A percentile compares a stretch with the other conserved stretches of the same genome.
phyloP scores from a whole-genome alignment of 2,329 filamentous ascomycete species.

The Fusarium graminum region DNA sequence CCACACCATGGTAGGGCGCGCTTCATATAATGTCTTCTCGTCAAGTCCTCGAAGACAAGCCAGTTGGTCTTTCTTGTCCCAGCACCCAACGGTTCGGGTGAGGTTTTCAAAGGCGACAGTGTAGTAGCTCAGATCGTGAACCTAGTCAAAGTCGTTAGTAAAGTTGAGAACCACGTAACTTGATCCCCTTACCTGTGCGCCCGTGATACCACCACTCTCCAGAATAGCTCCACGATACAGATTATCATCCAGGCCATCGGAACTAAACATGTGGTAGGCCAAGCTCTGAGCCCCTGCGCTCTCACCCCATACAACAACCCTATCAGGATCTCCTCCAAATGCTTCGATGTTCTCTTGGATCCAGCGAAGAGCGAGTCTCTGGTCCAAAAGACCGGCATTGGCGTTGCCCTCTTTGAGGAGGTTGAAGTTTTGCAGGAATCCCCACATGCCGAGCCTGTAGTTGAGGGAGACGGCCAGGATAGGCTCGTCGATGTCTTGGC shows the following conservation, averaged over 20 bases:
- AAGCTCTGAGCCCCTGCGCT: slow-evolving; percentile 58
- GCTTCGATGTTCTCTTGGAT: slow-evolving; percentile 66
- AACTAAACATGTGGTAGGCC: slow-evolving; percentile 65
- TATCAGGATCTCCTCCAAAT: slow-evolving; percentile 63
- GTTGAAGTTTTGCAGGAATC: slow-evolving; percentile 64
- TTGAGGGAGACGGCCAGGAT: slow-evolving; percentile 68
- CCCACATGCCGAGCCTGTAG: slow-evolving; percentile 66
- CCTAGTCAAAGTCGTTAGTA: slow-evolving; percentile 3
- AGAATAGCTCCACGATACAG: slow-evolving; percentile 68
- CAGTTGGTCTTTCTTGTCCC: slow-evolving; percentile 52
- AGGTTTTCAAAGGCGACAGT: slow-evolving; percentile 48
- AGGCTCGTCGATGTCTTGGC: slow-evolving; percentile 64
- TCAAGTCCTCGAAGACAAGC: slow-evolving; percentile 55
- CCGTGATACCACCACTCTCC: slow-evolving; percentile 60
- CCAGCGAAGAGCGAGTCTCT: slow-evolving; percentile 64
- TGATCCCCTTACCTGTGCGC: slow-evolving; percentile 31
- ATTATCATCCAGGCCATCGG: slow-evolving; percentile 67
- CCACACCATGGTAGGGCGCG: slow-evolving; percentile 56
- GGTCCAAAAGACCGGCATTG: slow-evolving; percentile 64
- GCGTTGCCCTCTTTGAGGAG: slow-evolving; percentile 59
- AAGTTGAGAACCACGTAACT: not conserved
- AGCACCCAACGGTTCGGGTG: slow-evolving; percentile 50
- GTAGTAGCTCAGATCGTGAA: slow-evolving; percentile 48
- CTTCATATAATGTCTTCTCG: slow-evolving; percentile 52
- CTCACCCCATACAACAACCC: slow-evolving; percentile 64